These are phyloP conservation scores for Trametes pubescens DNA, from an alignment of 1,284 basidiomycete genomes.

Conservation along the genomic window DNA sequence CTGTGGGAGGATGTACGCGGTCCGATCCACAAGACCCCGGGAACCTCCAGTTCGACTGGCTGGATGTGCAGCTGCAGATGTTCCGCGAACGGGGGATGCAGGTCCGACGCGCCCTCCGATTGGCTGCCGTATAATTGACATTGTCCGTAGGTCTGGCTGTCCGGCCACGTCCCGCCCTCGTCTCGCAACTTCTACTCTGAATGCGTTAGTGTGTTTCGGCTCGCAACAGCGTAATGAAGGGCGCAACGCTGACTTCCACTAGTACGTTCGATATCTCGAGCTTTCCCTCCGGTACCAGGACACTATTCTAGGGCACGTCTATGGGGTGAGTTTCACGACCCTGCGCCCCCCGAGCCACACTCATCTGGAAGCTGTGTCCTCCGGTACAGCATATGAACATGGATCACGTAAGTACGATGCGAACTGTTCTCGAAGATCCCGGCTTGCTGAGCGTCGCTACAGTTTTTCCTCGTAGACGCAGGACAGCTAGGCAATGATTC, in stretches of 20 bases:
- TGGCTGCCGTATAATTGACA: conserved; percentile 30
- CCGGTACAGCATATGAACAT: conserved; percentile 75
- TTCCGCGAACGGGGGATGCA: conserved; percentile 84
- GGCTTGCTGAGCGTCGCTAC: conserved; percentile 10
- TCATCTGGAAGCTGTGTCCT: conserved; percentile 20
- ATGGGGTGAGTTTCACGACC: conserved; percentile 64
- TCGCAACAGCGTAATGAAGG: conserved; percentile 21
- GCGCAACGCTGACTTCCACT: conserved; percentile 29
- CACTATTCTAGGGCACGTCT: conserved; percentile 90
- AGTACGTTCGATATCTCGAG: conserved; percentile 87
- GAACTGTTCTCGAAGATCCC: conserved; percentile 11
- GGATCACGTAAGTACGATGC: conserved; percentile 65
- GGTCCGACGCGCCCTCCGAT: conserved; percentile 47
- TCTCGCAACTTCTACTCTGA: conserved; percentile 85
- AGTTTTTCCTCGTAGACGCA: conserved; percentile 74
- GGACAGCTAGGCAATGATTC: conserved; percentile 51
- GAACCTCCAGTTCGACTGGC: conserved; percentile 89
- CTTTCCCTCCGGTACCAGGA: conserved; percentile 87
- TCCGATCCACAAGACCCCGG: conserved; percentile 76
- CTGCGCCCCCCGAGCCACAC: conserved; percentile 12
- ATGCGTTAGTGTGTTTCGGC: conserved; percentile 65
- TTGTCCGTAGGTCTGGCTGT: conserved; percentile 45
- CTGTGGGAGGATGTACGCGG: conserved; percentile 74
- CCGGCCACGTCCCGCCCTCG: conserved; percentile 83
- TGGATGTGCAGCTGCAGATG: conserved; percentile 83